Conservation (phyloP, 257 asterid species). For the Gentiana macrophylla region DNA sequence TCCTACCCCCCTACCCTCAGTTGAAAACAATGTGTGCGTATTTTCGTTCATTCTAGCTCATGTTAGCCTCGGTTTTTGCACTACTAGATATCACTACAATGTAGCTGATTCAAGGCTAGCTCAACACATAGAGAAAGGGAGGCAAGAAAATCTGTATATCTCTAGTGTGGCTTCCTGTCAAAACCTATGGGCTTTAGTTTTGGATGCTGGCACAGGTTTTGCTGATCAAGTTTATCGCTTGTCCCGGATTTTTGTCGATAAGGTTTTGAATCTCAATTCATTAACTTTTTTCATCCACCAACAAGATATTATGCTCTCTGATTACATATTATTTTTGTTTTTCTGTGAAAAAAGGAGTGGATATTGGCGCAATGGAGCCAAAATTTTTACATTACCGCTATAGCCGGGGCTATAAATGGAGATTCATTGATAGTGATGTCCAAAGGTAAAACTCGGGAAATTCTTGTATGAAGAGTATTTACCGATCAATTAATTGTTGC, state of each 20-base stretch:
- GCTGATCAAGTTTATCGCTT: slow-evolving; percentile 46
- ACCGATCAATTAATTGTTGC: background rate
- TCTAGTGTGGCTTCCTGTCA: slow-evolving; percentile 59
- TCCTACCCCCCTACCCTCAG: background rate
- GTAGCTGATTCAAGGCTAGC: slow-evolving; percentile 59
- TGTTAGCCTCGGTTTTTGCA: background rate
- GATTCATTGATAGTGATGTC: slow-evolving; percentile 83
- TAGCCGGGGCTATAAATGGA: slow-evolving; percentile 73
- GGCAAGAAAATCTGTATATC: slow-evolving; percentile 57
- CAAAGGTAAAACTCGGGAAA: slow-evolving; percentile 32
- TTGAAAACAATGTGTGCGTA: no score
- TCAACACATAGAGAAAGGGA: slow-evolving; percentile 73
- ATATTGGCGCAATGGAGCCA: slow-evolving; percentile 83
- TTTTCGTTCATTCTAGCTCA: no score
- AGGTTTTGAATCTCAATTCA: slow-evolving; percentile 25
- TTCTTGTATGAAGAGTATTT: no score
- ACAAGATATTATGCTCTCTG: background rate
- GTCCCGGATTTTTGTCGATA: slow-evolving; percentile 59
- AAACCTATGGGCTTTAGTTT: slow-evolving; percentile 71
- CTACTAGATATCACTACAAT: slow-evolving; percentile 67
- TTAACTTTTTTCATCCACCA: no score
- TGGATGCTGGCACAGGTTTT: slow-evolving; percentile 93
- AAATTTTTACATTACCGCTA: slow-evolving; percentile 68
- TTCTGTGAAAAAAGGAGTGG: slow-evolving; percentile 56
- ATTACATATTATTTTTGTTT: background rate